Base-by-base conservation (phyloP, 2,329 filamentous ascomycete genomes). In the Seiridium unicorne region DNA sequence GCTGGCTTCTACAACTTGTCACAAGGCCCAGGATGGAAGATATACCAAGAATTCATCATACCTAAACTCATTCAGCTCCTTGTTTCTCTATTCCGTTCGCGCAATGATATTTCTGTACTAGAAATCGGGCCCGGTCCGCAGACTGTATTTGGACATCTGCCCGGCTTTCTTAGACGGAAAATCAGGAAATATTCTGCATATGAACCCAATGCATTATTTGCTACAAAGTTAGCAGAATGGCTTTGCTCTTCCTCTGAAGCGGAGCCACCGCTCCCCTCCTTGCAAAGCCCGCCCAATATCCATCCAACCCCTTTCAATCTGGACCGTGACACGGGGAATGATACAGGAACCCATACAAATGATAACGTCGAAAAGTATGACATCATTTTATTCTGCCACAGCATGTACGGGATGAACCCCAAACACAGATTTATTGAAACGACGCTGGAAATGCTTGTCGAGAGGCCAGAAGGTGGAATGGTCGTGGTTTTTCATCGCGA, bases 321-420 rank as follows among this genome's bases (percentile, higher is more conserved):
- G n/a, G 59, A 76, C 6, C 64, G 62, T 47, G 64, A 69, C 32
- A 64, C n/a, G 51, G 66, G 5, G 26, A 48, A 35, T 42, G 26
- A 42, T 11, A 47, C 58, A 31, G 61, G 60, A 59, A 68, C 51
- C 57, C 59, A 59, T 55, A 67, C 58, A 9, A 65, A 46, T 38
- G 62, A 69, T 58, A 38, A 55, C 1, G 64, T 72, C 38, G 68
- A 76, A 31, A 78, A 73, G 61, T 88, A 79, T 65, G 79, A 89
- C 63, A 10, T 87, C 46, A 69, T 89, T 18, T 66, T 89, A 4
- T 86, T 89, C 70, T 88, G 84, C 64, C 85, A 88, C 68, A 87
- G 86, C 72, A 80, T 88, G 79, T 87, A 88, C 63, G 84, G 83
- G 61, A 82, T 88, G 80, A 75, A 74, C 0, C 75, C 76, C 2